Conservation (phyloP, 2,329 filamentous ascomycete genomes). For the Ascomycota sp. region DNA sequence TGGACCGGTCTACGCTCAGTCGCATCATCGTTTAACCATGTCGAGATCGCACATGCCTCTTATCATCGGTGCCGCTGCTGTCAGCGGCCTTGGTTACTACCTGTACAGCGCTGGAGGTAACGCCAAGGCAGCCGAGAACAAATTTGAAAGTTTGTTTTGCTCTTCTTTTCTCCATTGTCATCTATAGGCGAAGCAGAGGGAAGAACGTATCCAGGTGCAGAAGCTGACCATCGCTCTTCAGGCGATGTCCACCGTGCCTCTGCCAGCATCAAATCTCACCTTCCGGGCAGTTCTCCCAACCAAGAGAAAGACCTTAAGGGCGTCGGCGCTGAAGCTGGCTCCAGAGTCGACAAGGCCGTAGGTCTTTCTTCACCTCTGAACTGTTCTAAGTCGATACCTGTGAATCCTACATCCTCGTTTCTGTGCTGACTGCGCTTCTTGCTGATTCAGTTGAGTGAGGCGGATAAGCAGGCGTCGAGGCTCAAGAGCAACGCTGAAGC, state of each 20-base stretch:
- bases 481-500: conserved; percentile 40
- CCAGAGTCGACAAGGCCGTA: conserved; percentile 51
- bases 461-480: conserved; percentile 39
- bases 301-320: conserved; percentile 41
- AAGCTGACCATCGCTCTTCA: conserved; percentile 17
- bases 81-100: conserved; percentile 65
- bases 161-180: not conserved
- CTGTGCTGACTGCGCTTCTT: conserved; percentile 1
- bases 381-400: no score
- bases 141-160: conserved; percentile 47
- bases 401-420: no score
- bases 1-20: no score
- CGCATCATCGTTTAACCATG: conserved; percentile 21
- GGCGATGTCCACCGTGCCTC: conserved; percentile 57
- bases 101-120: conserved; percentile 72
- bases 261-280: conserved; percentile 41
- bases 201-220: no score
- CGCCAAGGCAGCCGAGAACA: conserved; percentile 65
- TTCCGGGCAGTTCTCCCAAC: conserved; percentile 41
- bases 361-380: conserved; percentile 11
- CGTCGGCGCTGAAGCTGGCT: conserved; percentile 27
- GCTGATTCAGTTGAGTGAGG: conserved; percentile 27
- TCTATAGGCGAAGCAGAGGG: no score
- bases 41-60: conserved; percentile 25
- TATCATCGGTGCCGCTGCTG: conserved; percentile 39